Percentiles rank a stretch among this genome's conserved stretches.
These are phyloP conservation scores for Cladosporium sp. DNA, from an alignment of 2,329 filamentous ascomycete genomes.

Conservation along the genomic window DNA sequence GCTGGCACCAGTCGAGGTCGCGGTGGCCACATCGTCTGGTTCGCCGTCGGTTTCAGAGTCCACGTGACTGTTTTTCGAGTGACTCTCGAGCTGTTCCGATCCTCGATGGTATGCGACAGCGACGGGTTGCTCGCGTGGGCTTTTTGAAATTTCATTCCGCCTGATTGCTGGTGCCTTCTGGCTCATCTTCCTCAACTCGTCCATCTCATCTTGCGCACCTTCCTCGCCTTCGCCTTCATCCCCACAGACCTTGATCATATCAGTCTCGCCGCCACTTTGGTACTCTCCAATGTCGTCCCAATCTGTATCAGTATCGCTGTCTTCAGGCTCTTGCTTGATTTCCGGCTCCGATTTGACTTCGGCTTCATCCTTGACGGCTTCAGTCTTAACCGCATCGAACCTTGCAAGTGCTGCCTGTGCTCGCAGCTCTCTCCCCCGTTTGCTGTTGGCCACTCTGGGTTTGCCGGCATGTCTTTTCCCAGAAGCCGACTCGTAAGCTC, in stretches of 20 bases:
- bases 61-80: conserved; percentile 7
- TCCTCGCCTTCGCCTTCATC: conserved; percentile 55
- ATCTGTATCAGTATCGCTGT: conserved; percentile 52
- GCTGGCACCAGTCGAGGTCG: background rate
- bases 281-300: conserved; percentile 59
- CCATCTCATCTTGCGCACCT: conserved; percentile 61
- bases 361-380: conserved; percentile 30
- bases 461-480: conserved; percentile 60
- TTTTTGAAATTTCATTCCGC: background rate
- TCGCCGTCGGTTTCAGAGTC: conserved; percentile 29
- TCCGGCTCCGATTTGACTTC: conserved; percentile 37
- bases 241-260: conserved; percentile 71
- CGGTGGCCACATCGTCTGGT: conserved; percentile 7
- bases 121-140: background rate
- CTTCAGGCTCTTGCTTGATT: conserved; percentile 62
- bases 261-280: conserved; percentile 54
- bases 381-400: conserved; percentile 53
- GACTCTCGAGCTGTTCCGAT: background rate
- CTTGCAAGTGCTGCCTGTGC: conserved; percentile 73
- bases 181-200: conserved; percentile 57
- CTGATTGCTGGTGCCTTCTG: background rate
- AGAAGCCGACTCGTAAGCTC: conserved; percentile 56
- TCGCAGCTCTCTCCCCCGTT: conserved; percentile 68
- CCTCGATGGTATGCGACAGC: background rate
- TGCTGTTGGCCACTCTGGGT: conserved; percentile 70